Conservation (phyloP, 2,329 filamentous ascomycete genomes). For the Exserohilum rostratum region DNA sequence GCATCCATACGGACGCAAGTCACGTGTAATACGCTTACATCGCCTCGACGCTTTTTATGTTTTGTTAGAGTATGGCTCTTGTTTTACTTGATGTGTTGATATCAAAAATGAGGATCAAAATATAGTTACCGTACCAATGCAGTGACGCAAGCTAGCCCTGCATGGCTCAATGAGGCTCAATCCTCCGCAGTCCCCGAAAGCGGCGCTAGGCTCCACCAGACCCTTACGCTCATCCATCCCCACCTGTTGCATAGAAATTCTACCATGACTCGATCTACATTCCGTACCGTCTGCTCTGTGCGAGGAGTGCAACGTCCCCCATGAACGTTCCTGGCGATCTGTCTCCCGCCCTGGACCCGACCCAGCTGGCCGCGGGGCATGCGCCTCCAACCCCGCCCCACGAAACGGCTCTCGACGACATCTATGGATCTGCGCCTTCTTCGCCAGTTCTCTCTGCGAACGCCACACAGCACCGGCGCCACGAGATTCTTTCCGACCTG, state of each 20-base stretch:
- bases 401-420: slow-evolving; percentile 51
- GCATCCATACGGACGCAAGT: too few species aligned
- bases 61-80: too few species aligned
- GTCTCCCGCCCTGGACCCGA: slow-evolving; percentile 35
- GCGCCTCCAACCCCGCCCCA: slow-evolving; percentile 43
- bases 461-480: slow-evolving; percentile 1
- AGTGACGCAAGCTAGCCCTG: too few species aligned
- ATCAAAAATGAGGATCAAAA: too few species aligned
- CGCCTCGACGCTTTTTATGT: too few species aligned
- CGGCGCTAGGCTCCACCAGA: slow-evolving; percentile 20
- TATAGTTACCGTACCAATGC: too few species aligned
- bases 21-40: too few species aligned
- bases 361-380: slow-evolving; percentile 36
- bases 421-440: slow-evolving; percentile 54
- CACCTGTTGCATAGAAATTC: slow-evolving; percentile 6
- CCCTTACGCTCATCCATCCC: slow-evolving; percentile 14
- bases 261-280: slow-evolving; percentile 16
- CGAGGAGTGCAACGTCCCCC: not conserved
- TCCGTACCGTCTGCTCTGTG: not conserved
- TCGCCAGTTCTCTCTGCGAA: slow-evolving; percentile 40
- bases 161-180: too few species aligned
- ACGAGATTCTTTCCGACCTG: slow-evolving; percentile 70
- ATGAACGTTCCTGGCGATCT: slow-evolving; percentile 30
- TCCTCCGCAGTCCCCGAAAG: slow-evolving; percentile 23
- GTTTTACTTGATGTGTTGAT: too few species aligned